These are phyloP conservation scores for Lasiosphaeriaceae sp. DNA, from an alignment of 495 filamentous ascomycete species.

Conservation along the genomic window DNA sequence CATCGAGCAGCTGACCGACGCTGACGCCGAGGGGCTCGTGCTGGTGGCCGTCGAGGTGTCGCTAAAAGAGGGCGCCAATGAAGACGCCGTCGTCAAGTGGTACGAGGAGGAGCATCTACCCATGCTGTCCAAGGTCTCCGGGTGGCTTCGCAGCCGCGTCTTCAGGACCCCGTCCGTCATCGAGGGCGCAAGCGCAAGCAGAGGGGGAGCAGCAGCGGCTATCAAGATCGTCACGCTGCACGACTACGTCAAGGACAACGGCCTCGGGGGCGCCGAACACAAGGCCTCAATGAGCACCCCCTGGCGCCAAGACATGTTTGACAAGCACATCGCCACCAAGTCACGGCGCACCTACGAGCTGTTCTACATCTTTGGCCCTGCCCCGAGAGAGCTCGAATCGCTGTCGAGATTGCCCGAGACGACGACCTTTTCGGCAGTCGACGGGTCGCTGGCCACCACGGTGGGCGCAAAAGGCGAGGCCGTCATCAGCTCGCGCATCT, in stretches of 20 bases:
- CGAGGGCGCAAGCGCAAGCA: slow-evolving; percentile 37
- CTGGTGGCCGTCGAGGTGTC: slow-evolving; percentile 59
- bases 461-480: slow-evolving; percentile 29
- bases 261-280: slow-evolving; percentile 59
- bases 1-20: slow-evolving; percentile 56
- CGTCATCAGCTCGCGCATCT: slow-evolving; percentile 62
- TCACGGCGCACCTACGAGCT: slow-evolving; percentile 60
- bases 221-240: slow-evolving; percentile 60
- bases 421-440: slow-evolving; percentile 48
- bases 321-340: slow-evolving; percentile 53
- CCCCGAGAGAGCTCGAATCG: slow-evolving; percentile 59
- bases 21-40: slow-evolving; percentile 56
- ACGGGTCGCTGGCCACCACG: slow-evolving; percentile 47
- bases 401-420: slow-evolving; percentile 35
- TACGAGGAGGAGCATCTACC: slow-evolving; percentile 68
- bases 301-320: slow-evolving; percentile 52
- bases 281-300: slow-evolving; percentile 56
- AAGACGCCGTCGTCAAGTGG: slow-evolving; percentile 61
- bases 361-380: slow-evolving; percentile 74
- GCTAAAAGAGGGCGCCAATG: slow-evolving; percentile 47
- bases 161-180: slow-evolving; percentile 51
- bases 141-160: slow-evolving; percentile 67
- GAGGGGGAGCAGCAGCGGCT: slow-evolving; percentile 30
- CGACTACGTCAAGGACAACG: slow-evolving; percentile 64
- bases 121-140: slow-evolving; percentile 67